Evolutionary conservation across 306 rosid genomes (phyloP), one percentile per base, ranked within the genome.

Genomic region (Sicyos edulis): DNA sequence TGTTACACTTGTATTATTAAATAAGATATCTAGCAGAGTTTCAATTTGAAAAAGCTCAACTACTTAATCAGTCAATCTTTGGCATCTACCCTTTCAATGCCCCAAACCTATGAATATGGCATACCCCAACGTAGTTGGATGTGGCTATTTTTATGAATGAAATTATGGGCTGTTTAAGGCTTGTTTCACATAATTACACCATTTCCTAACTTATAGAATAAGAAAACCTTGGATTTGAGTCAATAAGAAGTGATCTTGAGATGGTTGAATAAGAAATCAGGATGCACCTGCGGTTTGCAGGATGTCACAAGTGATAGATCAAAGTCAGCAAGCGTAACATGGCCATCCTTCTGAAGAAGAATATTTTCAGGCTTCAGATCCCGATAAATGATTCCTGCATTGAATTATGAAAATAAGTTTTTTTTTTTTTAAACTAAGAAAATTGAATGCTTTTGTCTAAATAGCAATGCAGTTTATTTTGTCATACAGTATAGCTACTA

Each of bases 361-460:
- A 93, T 81, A 77, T 93, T 93, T 76, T 93, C 99, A 42, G 99
- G 99, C 86, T 93, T 93, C 61, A 93, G 81, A 87, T 93, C 99
- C 15, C 99, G 91, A 77, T 91, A 93, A 80, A 93, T 77, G 79
- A 93, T 89, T 72, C 99, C 99, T 93, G 86, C 73, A 80, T 70
- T 59, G 45, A 82, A 55, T 55, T 75, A 80, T 62, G 16, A 74
- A 72, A 59, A n/a, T n/a, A n/a, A n/a, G n/a, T n/a, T n/a, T n/a
- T n/a, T n/a, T n/a, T n/a, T n/a, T n/a, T n/a, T n/a, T 71, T 37
- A 8, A 11, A 57, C 47, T 2, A 16, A 50, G 17, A 19, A 69
- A 68, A 14, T 7, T 24, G 44, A 68, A 68, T 8, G 8, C 22
- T 24, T 68, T 66, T 24, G 8, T 68, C 21, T 14, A 50, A 49